A percentile compares a stretch with the other conserved stretches of the same genome.
Conservation (phyloP, 306 rosid genomes). For the Lathyrus aphaca region DNA sequence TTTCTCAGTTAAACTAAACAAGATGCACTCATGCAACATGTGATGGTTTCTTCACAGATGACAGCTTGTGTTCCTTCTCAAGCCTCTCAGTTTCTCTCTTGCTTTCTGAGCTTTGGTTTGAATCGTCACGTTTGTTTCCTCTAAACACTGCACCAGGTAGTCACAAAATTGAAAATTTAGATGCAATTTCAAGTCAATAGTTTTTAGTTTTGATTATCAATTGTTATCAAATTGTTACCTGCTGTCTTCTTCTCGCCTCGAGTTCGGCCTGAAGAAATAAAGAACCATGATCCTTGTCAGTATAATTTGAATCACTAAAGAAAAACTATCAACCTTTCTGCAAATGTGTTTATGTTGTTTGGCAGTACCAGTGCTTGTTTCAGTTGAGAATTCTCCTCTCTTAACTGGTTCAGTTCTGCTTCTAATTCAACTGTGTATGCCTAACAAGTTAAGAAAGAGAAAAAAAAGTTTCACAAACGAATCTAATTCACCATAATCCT, state of each 20-base stretch:
- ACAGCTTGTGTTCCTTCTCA: constrained; percentile 71
- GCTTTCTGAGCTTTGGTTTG: constrained; percentile 67
- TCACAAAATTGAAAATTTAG: constrained; percentile 8
- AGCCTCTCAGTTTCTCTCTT: constrained; percentile 53
- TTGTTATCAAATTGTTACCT: constrained; percentile 61
- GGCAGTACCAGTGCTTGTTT: constrained; percentile 75
- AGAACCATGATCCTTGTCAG: constrained; percentile 19
- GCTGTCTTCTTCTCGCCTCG: constrained; percentile 73
- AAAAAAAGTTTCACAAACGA: not conserved
- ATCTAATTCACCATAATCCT: not conserved
- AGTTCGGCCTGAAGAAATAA: constrained; percentile 57
- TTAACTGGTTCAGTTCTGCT: constrained; percentile 80
- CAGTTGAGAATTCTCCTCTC: constrained; percentile 71
- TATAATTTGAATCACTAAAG: constrained; percentile 10
- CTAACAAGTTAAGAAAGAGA: constrained; percentile 42
- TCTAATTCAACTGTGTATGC: constrained; percentile 92
- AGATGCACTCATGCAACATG: constrained; percentile 11
- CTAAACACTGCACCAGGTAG: constrained; percentile 50
- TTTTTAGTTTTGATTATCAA: not conserved
- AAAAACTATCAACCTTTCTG: not conserved
- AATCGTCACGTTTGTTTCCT: constrained; percentile 55
- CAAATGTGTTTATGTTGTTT: constrained; percentile 1
- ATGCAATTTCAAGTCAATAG: not conserved
- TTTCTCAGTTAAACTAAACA: not conserved
- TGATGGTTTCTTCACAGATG: constrained; percentile 49